Conservation (phyloP, 441 rosid genomes). For the Adansonia rubrostipa region DNA sequence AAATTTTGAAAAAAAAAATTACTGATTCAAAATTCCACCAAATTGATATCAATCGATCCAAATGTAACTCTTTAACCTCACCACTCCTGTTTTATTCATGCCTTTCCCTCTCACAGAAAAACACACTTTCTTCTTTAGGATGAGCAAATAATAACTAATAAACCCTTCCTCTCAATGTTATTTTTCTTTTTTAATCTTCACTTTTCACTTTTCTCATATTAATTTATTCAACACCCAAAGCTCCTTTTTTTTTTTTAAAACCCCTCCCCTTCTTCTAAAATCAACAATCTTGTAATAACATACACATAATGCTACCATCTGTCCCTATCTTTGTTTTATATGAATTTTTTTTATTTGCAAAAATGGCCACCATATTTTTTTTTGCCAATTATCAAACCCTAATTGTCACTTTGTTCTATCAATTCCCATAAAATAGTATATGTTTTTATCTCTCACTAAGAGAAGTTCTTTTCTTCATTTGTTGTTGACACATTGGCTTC, state of each 20-base stretch:
- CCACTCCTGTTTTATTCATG: too few species aligned
- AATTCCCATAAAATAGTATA: constrained; percentile 10
- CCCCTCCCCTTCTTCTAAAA: background rate
- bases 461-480: constrained; percentile 30
- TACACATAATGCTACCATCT: background rate
- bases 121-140: background rate
- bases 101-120: too few species aligned
- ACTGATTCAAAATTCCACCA: too few species aligned
- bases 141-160: constrained; percentile 7
- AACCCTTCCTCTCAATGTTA: background rate
- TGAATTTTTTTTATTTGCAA: constrained; percentile 10
- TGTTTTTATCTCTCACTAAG: constrained; percentile 29
- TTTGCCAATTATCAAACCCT: constrained; percentile 27
- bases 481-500: too few species aligned
- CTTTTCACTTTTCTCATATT: background rate
- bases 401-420: constrained; percentile 18
- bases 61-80: too few species aligned
- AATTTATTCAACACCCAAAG: background rate
- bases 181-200: background rate
- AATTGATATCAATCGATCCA: too few species aligned
- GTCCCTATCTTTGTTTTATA: background rate
- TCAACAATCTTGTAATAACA: background rate
- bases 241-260: background rate
- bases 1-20: background rate
- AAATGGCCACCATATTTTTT: constrained; percentile 43